phyloP scores from a whole-genome alignment of 768 basidiomycete species.

The Infundibulicybe gibba region DNA sequence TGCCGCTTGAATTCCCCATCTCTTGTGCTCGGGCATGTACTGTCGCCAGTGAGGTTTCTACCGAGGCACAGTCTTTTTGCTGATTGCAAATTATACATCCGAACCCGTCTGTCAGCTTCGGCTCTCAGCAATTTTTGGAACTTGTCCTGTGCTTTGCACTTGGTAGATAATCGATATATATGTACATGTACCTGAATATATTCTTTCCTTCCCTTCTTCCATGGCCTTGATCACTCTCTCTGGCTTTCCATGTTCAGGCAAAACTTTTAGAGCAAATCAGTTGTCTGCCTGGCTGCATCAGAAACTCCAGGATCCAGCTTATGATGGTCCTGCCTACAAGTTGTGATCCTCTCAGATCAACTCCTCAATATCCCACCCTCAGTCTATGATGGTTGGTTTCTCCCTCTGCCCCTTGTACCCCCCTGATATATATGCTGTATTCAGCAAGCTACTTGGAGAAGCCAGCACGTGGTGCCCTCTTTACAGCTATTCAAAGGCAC shows the following conservation, averaged over 20 bases:
- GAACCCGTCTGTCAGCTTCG: conserved; percentile 89
- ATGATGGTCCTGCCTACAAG: conserved; percentile 46
- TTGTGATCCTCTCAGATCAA: conserved; percentile 72
- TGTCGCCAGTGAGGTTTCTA: conserved; percentile 95
- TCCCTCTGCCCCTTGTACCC: not conserved
- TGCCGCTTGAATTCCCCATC: conserved; percentile 37
- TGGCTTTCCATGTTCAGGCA: conserved; percentile 88
- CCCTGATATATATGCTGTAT: conserved; percentile 1
- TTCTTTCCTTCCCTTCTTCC: not conserved
- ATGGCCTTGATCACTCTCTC: conserved; percentile 95
- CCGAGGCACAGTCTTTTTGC: conserved; percentile 93
- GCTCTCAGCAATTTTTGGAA: conserved; percentile 92
- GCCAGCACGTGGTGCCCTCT: conserved; percentile 78
- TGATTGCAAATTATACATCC: conserved; percentile 98
- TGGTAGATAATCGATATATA: conserved; percentile 9
- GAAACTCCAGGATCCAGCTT: conserved; percentile 43
- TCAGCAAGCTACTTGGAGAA: conserved; percentile 83
- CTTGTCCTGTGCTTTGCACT: conserved; percentile 19
- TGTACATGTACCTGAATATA: no score
- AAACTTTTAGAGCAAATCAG: conserved; percentile 68
- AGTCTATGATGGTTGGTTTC: conserved; percentile 68
- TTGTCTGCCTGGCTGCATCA: conserved; percentile 54
- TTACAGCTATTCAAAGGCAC: conserved; percentile 76
- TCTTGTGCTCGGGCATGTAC: conserved; percentile 96
- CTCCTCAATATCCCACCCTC: conserved; percentile 56